A percentile compares a stretch with the other conserved stretches of the same genome.
Evolutionary conservation across 208 protist genomes (phyloP).

Genomic region (Herpetomonas samuelpessoai): DNA sequence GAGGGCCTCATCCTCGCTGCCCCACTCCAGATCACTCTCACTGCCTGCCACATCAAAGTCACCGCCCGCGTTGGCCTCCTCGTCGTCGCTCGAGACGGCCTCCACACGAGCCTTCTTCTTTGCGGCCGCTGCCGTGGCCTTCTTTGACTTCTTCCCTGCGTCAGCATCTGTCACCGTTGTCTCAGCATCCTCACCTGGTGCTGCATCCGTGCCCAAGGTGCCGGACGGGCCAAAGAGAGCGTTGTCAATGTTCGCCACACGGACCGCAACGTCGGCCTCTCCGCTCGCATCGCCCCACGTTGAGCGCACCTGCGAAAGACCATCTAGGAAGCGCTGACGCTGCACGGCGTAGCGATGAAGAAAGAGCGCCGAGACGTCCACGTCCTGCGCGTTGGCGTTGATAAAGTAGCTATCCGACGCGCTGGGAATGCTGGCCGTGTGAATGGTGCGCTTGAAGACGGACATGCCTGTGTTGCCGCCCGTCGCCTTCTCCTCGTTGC

Average conservation of each 20-base stretch:
- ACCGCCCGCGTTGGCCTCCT: conserved; percentile 18
- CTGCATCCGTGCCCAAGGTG: conserved; percentile 21
- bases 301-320: conserved; percentile 71
- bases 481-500: conserved; percentile 19
- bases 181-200: not conserved
- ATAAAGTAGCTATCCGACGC: conserved; percentile 89
- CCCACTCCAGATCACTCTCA: conserved; percentile 69
- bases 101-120: conserved; percentile 23
- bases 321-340: conserved; percentile 80
- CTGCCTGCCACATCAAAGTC: conserved; percentile 45
- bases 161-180: not conserved
- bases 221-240: conserved; percentile 83
- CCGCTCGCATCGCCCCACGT: conserved; percentile 86
- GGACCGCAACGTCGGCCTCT: conserved; percentile 74
- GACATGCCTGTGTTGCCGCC: conserved; percentile 48
- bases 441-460: conserved; percentile 74
- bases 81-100: conserved; percentile 4
- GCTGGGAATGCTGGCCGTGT: conserved; percentile 68
- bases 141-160: conserved; percentile 24
- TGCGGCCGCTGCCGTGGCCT: conserved; percentile 4
- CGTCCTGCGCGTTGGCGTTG: conserved; percentile 70
- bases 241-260: conserved; percentile 61
- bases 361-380: conserved; percentile 85
- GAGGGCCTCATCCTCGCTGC: conserved; percentile 57
- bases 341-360: conserved; percentile 90